Conservation (phyloP, 139 green algal genomes). For the Micractinium sp. region DNA sequence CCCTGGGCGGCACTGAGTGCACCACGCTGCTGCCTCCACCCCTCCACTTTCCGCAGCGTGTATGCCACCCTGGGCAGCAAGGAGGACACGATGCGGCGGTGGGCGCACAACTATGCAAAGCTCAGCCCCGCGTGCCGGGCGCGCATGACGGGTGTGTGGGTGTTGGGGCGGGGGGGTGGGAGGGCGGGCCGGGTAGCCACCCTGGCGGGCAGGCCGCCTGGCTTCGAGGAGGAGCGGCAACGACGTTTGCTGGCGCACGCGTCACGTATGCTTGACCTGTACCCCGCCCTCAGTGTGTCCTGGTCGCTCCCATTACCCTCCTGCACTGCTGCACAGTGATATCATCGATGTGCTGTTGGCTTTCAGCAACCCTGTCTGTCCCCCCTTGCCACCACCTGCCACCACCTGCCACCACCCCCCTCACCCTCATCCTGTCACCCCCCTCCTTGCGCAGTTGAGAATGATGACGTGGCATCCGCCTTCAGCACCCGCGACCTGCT, state of each 20-base stretch:
- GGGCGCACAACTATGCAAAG: slow-evolving; percentile 53
- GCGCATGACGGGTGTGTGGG: slow-evolving; percentile 52
- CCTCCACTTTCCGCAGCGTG: background rate
- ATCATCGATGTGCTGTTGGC: too few species aligned
- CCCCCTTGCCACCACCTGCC: background rate
- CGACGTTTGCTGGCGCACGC: too few species aligned
- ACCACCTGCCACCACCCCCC: background rate
- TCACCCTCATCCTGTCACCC: background rate
- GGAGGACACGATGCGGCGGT: slow-evolving; percentile 61
- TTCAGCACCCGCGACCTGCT: slow-evolving; percentile 66
- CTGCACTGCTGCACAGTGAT: too few species aligned
- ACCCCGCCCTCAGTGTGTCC: too few species aligned
- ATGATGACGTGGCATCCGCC: slow-evolving; percentile 65
- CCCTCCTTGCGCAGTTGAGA: slow-evolving; percentile 56
- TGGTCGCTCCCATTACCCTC: too few species aligned
- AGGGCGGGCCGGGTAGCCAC: background rate
- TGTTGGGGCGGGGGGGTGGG: too few species aligned
- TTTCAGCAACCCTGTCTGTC: background rate
- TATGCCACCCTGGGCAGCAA: slow-evolving; percentile 62
- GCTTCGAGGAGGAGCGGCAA: too few species aligned
- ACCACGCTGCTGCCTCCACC: background rate
- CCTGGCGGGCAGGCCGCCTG: too few species aligned
- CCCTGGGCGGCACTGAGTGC: too few species aligned
- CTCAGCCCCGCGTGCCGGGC: slow-evolving; percentile 58
- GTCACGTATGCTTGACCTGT: too few species aligned